These are phyloP conservation scores for Thuja plicata DNA, from an alignment of 83 land plant species.

Conservation along the genomic window DNA sequence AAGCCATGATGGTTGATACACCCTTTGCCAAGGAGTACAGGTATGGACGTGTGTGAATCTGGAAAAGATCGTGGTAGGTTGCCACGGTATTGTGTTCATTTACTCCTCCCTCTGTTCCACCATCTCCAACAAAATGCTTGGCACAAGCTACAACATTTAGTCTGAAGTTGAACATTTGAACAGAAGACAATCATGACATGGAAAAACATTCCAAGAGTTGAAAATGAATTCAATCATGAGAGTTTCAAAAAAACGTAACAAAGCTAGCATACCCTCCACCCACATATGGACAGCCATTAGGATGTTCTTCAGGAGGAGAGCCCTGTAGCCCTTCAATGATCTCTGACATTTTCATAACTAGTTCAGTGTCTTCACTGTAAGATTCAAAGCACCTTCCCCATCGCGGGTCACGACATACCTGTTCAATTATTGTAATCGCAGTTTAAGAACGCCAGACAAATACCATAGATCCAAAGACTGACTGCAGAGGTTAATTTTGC, in stretches of 20 bases:
- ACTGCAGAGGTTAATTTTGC: neutral
- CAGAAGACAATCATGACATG: neutral
- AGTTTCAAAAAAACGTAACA: neutral
- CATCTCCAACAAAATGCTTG: conserved; percentile 68
- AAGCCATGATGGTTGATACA: conserved; percentile 54
- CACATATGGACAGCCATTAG: conserved; percentile 18
- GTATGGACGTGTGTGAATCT: conserved; percentile 46
- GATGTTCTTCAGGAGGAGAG: conserved; percentile 18
- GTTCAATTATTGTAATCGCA: neutral
- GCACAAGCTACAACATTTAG: conserved; percentile 55
- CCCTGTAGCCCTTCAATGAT: conserved; percentile 17
- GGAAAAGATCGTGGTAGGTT: conserved; percentile 29
- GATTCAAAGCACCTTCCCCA: conserved; percentile 44
- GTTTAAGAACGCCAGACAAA: neutral
- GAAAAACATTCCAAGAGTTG: neutral
- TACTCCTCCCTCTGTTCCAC: conserved; percentile 46
- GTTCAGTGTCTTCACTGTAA: conserved; percentile 29
- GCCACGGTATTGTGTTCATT: conserved; percentile 43
- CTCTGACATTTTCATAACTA: conserved; percentile 24
- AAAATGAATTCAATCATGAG: no score
- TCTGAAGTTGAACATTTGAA: conserved; percentile 18
- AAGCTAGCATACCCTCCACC: conserved; percentile 11
- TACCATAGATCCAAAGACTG: neutral
- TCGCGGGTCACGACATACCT: conserved; percentile 36
- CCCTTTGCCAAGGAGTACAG: conserved; percentile 43